Evolutionary conservation across 208 protist genomes (phyloP).

Genomic region (Porcisia deanei): DNA sequence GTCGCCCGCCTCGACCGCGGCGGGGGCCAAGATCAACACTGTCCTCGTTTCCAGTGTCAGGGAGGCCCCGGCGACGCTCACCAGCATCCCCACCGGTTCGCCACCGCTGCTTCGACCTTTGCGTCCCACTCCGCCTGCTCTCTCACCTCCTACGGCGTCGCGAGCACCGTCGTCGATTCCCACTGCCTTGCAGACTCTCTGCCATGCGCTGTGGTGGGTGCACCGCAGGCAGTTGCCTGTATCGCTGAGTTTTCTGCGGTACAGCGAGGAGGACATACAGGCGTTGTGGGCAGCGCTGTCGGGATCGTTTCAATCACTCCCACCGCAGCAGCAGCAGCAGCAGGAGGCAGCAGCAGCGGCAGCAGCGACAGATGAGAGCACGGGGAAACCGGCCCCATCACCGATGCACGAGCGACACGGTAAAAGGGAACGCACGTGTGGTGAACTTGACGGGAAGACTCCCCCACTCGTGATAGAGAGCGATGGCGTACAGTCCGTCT

Average conservation of each 20-base stretch:
- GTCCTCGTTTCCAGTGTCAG: background rate
- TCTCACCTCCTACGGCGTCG: background rate
- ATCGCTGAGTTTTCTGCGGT: conserved; percentile 45
- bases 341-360: background rate
- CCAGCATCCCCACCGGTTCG: background rate
- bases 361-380: background rate
- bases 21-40: background rate
- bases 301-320: background rate
- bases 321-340: background rate
- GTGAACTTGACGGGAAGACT: background rate
- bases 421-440: background rate
- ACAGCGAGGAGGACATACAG: conserved; percentile 31
- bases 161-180: background rate
- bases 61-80: background rate
- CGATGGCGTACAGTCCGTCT: background rate
- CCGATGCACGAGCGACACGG: background rate
- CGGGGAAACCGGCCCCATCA: background rate
- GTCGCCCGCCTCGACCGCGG: background rate
- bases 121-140: background rate
- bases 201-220: conserved; percentile 54
- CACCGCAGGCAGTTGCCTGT: conserved; percentile 32
- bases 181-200: conserved; percentile 33
- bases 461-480: background rate
- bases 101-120: background rate
- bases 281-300: conserved; percentile 21